These are phyloP conservation scores for Saprolegnia diclina DNA, from an alignment of 352 stramenopile species.

Conservation along the genomic window DNA sequence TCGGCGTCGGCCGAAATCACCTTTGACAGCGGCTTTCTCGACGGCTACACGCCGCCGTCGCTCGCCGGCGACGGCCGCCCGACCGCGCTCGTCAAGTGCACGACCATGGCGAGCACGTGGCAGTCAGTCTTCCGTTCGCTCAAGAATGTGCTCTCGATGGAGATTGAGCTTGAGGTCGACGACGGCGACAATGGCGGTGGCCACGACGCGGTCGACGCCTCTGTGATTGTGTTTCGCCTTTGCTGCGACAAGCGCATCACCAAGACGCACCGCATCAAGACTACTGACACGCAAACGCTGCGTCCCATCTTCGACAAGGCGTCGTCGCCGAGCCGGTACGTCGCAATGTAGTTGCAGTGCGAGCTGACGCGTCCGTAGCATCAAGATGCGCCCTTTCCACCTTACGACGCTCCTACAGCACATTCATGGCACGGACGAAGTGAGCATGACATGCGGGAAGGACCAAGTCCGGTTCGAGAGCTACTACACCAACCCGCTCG, in stretches of 20 bases:
- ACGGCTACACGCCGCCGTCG: slow-evolving; percentile 22
- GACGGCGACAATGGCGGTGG: slow-evolving; percentile 14
- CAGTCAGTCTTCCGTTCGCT: slow-evolving; percentile 78
- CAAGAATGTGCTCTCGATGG: slow-evolving; percentile 72
- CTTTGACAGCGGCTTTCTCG: slow-evolving; percentile 69
- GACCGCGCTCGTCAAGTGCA: slow-evolving; percentile 59
- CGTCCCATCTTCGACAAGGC: slow-evolving; percentile 67
- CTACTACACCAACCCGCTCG: slow-evolving; percentile 52
- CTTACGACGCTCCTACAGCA: slow-evolving; percentile 65
- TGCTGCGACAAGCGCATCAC: slow-evolving; percentile 81
- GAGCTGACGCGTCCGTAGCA: slow-evolving; percentile 21
- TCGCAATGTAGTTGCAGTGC: neutral
- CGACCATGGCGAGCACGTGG: slow-evolving; percentile 69
- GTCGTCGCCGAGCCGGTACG: slow-evolving; percentile 41
- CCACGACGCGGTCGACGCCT: slow-evolving; percentile 23
- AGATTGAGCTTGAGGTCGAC: slow-evolving; percentile 53
- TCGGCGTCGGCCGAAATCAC: slow-evolving; percentile 63
- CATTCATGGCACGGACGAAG: slow-evolving; percentile 77
- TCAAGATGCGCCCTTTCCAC: slow-evolving; percentile 61
- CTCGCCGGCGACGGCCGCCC: slow-evolving; percentile 6
- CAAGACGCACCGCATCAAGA: slow-evolving; percentile 81
- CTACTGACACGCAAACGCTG: slow-evolving; percentile 71
- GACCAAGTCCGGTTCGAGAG: slow-evolving; percentile 76
- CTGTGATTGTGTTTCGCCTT: slow-evolving; percentile 51
- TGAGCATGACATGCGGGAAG: slow-evolving; percentile 56